Percentiles rank a stretch among this genome's conserved stretches.
phyloP scores from a whole-genome alignment of 2,329 filamentous ascomycete genomes.

The Trichoderma sp. region DNA sequence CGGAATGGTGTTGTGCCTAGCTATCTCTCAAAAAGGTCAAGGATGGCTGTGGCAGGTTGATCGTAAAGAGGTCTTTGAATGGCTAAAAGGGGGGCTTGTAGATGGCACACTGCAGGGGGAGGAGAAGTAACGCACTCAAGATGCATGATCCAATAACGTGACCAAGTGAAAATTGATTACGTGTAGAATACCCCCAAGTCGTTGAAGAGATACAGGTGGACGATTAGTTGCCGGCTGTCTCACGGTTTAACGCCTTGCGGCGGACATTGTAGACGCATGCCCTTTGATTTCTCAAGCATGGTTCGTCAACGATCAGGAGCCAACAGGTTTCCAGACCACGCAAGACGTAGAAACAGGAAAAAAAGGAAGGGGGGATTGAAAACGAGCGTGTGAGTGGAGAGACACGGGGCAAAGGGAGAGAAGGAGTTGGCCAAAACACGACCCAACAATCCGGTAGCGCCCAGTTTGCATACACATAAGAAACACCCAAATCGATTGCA shows the following conservation, averaged over 20 bases:
- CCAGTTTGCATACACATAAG: slow-evolving; percentile 26
- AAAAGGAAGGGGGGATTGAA: not conserved
- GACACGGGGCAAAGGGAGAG: not conserved
- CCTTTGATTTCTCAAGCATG: slow-evolving; percentile 17
- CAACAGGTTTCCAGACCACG: not conserved
- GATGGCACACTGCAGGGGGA: not conserved
- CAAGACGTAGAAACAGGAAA: not conserved
- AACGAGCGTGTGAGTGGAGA: not conserved
- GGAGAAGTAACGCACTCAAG: not conserved
- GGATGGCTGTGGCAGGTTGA: not conserved
- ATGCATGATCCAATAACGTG: not conserved
- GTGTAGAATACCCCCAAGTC: not conserved
- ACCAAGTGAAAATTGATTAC: not conserved
- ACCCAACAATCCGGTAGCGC: slow-evolving; percentile 33
- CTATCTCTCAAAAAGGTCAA: not conserved
- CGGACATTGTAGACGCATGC: not conserved
- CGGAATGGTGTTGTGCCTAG: not conserved
- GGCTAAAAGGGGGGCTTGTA: not conserved
- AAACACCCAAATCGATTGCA: not conserved
- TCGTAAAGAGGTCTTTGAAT: not conserved
- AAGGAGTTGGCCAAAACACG: slow-evolving; percentile 12
- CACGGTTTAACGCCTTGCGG: slow-evolving; percentile 23
- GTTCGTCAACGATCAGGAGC: not conserved
- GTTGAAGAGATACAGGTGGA: not conserved
- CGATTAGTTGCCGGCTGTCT: slow-evolving; percentile 23